These are phyloP conservation scores for Bipolaris zeicola DNA, from an alignment of 2,329 filamentous ascomycete genomes.

Conservation along the genomic window DNA sequence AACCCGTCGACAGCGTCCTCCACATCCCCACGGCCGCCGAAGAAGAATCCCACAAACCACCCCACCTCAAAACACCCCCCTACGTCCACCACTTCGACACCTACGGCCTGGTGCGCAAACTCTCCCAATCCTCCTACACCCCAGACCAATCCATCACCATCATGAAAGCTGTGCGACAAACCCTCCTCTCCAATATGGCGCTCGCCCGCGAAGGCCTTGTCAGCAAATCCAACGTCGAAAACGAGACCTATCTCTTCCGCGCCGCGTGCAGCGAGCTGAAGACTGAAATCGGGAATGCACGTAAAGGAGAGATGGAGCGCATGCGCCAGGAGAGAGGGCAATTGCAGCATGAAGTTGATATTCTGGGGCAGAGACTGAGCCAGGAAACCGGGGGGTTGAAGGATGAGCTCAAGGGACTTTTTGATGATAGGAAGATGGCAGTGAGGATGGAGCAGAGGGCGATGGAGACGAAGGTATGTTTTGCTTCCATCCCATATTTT, in stretches of 20 bases:
- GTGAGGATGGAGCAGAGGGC: conserved; percentile 85
- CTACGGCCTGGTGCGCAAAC: conserved; percentile 82
- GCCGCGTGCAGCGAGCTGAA: conserved; percentile 91
- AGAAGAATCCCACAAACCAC: conserved; percentile 58
- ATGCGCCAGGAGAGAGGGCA: conserved; percentile 83
- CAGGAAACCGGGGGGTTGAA: conserved; percentile 83
- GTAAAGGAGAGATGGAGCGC: conserved; percentile 77
- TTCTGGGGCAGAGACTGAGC: conserved; percentile 79
- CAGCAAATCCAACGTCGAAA: conserved; percentile 91
- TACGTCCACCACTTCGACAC: conserved; percentile 98
- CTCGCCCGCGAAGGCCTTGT: conserved; percentile 80
- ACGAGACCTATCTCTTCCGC: conserved; percentile 91
- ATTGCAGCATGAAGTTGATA: conserved; percentile 94
- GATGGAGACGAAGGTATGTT: conserved; percentile 74
- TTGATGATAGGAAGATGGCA: conserved; percentile 93
- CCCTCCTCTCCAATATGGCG: conserved; percentile 79
- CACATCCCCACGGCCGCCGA: conserved; percentile 49
- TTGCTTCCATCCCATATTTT: not conserved
- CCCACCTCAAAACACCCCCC: conserved; percentile 73
- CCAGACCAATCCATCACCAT: conserved; percentile 76
- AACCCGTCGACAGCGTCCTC: conserved; percentile 50
- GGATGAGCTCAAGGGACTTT: conserved; percentile 92
- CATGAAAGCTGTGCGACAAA: conserved; percentile 87
- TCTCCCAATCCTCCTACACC: conserved; percentile 73
- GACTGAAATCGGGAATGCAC: conserved; percentile 81